Conservation (phyloP, 331 rosid species). For the Ulmus americana region DNA sequence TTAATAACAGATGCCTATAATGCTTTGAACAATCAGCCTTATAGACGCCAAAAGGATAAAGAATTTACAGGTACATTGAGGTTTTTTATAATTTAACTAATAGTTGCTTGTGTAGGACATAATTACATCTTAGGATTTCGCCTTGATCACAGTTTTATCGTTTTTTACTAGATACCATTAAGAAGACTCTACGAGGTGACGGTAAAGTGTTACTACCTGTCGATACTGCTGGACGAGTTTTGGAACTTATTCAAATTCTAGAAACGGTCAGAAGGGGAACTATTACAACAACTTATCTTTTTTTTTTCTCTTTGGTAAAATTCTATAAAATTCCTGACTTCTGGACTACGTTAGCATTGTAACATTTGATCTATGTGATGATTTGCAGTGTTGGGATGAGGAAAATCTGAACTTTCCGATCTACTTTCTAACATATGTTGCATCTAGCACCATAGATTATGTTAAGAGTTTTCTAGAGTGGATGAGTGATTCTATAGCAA, state of each 20-base stretch:
- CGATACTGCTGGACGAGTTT: conserved; percentile 80
- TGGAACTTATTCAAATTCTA: conserved; percentile 76
- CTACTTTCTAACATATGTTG: conserved; percentile 71
- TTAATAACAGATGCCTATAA: conserved; percentile 95
- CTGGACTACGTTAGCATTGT: background rate
- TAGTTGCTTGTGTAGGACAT: too few species aligned
- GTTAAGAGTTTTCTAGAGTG: conserved; percentile 93
- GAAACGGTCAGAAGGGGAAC: conserved; percentile 62
- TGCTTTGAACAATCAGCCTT: conserved; percentile 93
- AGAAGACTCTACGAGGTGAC: conserved; percentile 73
- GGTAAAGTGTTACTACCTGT: conserved; percentile 87
- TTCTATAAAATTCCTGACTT: background rate
- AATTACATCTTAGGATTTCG: background rate
- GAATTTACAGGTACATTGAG: conserved; percentile 73
- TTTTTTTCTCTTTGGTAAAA: background rate
- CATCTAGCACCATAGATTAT: conserved; percentile 87
- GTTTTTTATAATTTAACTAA: background rate
- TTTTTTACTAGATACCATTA: conserved; percentile 56
- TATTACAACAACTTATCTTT: conserved; percentile 5
- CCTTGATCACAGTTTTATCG: conserved; percentile 9
- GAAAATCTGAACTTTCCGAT: conserved; percentile 72
- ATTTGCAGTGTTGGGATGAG: conserved; percentile 87
- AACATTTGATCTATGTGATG: conserved; percentile 24
- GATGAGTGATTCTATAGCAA: conserved; percentile 98
- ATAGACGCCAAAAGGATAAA: conserved; percentile 84